Percentiles rank a stretch among this genome's conserved stretches.
Conservation (phyloP, 768 basidiomycete species). For the Mycena latifolia region DNA sequence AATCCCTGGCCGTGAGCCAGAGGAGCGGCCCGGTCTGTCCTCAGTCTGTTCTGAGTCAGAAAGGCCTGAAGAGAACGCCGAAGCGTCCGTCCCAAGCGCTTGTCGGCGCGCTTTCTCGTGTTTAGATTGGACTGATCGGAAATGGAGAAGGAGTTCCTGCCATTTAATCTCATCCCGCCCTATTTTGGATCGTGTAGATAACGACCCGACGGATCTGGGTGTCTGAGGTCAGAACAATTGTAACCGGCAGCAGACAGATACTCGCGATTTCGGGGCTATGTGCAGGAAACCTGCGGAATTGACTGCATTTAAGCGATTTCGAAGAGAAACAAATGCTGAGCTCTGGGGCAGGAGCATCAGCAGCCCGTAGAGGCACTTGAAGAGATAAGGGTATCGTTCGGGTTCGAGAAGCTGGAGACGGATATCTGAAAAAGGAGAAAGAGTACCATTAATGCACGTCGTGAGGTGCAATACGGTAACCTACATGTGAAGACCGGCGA, state of each 20-base stretch:
- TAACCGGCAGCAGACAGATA: slow-evolving; percentile 14
- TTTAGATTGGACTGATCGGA: slow-evolving; percentile 88
- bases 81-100: slow-evolving; percentile 73
- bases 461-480: slow-evolving; percentile 36
- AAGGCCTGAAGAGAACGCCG: slow-evolving; percentile 61
- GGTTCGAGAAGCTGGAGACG: slow-evolving; percentile 97
- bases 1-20: slow-evolving; percentile 56
- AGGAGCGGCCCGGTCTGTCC: slow-evolving; percentile 39
- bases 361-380: slow-evolving; percentile 97
- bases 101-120: slow-evolving; percentile 94
- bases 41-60: slow-evolving; percentile 56
- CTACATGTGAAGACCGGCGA: slow-evolving; percentile 98
- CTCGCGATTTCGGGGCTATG: slow-evolving; percentile 88
- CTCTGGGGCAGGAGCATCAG: slow-evolving; percentile 98
- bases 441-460: slow-evolving; percentile 3
- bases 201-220: slow-evolving; percentile 46
- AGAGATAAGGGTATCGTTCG: slow-evolving; percentile 94
- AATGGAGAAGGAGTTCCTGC: slow-evolving; percentile 94
- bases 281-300: slow-evolving; percentile 96
- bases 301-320: slow-evolving; percentile 94
- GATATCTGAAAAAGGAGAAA: slow-evolving; percentile 61
- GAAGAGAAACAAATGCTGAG: slow-evolving; percentile 93
- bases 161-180: slow-evolving; percentile 95
- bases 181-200: slow-evolving; percentile 79
- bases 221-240: background rate